phyloP scores from a whole-genome alignment of 2,329 filamentous ascomycete genomes.

The Penicillium sp. region DNA sequence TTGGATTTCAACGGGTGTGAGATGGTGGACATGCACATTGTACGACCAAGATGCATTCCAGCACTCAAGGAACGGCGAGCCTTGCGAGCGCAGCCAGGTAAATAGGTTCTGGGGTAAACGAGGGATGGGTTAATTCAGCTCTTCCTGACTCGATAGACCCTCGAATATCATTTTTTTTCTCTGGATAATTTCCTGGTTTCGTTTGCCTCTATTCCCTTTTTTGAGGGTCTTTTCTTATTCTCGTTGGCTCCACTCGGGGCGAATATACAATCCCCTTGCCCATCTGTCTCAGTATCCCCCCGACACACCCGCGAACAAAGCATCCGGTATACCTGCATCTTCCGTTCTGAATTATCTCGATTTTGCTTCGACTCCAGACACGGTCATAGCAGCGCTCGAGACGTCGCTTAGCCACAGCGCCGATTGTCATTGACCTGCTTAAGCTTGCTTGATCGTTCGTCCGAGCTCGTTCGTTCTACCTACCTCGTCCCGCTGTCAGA shows the following conservation, averaged over 20 bases:
- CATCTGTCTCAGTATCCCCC: conserved; percentile 3
- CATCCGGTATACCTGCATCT: neutral
- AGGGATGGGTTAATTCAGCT: neutral
- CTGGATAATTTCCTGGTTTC: neutral
- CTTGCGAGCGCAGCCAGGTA: conserved; percentile 12
- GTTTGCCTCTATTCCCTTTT: neutral
- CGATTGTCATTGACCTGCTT: conserved; percentile 20
- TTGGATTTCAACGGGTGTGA: conserved; percentile 21
- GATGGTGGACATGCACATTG: conserved; percentile 16
- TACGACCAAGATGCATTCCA: conserved; percentile 9
- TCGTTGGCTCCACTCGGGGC: conserved; percentile 1
- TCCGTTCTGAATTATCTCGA: neutral
- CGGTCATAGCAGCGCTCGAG: neutral
- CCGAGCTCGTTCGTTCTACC: conserved; percentile 20
- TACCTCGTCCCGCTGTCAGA: conserved; percentile 20
- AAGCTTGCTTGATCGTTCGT: conserved; percentile 13
- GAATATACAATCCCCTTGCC: neutral
- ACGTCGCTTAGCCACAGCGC: conserved; percentile 12
- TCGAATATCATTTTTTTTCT: neutral
- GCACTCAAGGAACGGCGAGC: neutral
- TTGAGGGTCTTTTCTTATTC: neutral
- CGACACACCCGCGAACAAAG: conserved; percentile 9
- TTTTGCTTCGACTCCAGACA: neutral
- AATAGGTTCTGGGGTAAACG: neutral
- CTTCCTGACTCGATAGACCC: too few species aligned